Conservation (phyloP, 1,139 yeast genomes). For the Meyerozyma smithsonii region DNA sequence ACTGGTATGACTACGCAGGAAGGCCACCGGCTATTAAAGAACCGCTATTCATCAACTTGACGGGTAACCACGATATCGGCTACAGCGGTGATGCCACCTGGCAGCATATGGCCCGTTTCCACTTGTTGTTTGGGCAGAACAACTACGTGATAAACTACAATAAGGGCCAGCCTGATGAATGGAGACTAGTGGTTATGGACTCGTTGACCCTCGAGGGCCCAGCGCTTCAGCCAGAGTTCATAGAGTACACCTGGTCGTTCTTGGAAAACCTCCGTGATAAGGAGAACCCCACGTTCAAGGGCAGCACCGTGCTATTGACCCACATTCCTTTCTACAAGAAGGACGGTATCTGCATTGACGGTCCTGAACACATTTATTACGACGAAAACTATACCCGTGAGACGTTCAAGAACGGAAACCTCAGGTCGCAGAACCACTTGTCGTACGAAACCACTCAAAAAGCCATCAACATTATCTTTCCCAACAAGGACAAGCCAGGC, state of each 20-base stretch:
- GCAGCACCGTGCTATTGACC: conserved; percentile 78
- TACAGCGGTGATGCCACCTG: conserved; percentile 92
- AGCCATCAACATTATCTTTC: conserved; percentile 66
- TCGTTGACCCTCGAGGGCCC: conserved; percentile 89
- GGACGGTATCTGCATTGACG: conserved; percentile 81
- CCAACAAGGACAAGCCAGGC: conserved; percentile 59
- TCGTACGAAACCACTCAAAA: conserved; percentile 60
- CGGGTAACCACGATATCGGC: conserved; percentile 96
- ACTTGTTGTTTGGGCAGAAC: conserved; percentile 70
- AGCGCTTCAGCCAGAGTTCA: conserved; percentile 67
- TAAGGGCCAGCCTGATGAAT: conserved; percentile 56
- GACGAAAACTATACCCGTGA: conserved; percentile 50
- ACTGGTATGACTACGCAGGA: conserved; percentile 50
- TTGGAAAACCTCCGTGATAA: conserved; percentile 49
- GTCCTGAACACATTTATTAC: conserved; percentile 63
- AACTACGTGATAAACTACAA: conserved; percentile 76
- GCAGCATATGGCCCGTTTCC: conserved; percentile 83
- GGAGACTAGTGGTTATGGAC: conserved; percentile 84
- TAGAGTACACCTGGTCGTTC: conserved; percentile 67
- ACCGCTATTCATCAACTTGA: conserved; percentile 70
- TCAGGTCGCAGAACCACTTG: conserved; percentile 87
- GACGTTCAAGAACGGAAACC: conserved; percentile 62
- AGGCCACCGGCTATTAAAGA: conserved; percentile 30
- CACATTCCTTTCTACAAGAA: conserved; percentile 87
- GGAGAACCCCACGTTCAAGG: conserved; percentile 49